Conservation (phyloP, 139 green algal genomes). For the Desmodesmus armatus region DNA sequence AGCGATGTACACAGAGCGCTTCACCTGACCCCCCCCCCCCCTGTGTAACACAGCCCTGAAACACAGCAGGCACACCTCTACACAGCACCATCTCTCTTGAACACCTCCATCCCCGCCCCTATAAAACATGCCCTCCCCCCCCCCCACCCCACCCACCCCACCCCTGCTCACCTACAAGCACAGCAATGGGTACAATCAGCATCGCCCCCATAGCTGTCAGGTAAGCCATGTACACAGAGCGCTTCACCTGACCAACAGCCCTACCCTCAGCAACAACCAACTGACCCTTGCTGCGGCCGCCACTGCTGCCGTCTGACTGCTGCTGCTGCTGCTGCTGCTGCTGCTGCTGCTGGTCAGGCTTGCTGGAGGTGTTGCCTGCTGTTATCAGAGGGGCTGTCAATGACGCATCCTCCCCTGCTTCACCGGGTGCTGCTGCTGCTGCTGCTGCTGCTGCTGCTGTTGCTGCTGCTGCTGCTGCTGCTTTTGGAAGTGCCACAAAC, state of each 20-base stretch:
- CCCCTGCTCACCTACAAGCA: conserved; percentile 48
- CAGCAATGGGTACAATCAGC: conserved; percentile 67
- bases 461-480: conserved; percentile 3
- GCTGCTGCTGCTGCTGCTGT: neutral
- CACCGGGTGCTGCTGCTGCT: neutral
- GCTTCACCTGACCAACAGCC: conserved; percentile 77
- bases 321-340: neutral
- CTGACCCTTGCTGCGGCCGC: neutral
- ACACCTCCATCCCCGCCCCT: neutral
- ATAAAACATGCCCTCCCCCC: neutral
- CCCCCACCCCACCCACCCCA: neutral
- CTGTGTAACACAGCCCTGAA: no score
- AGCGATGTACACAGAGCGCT: no score
- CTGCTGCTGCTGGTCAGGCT: neutral
- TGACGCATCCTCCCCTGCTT: neutral
- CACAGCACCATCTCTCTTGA: neutral
- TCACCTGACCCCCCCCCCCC: conserved; percentile 24
- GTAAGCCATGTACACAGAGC: conserved; percentile 81
- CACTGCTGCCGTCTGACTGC: neutral
- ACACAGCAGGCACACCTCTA: neutral
- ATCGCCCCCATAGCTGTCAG: conserved; percentile 75
- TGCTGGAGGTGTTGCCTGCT: no score
- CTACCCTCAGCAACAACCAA: conserved; percentile 41
- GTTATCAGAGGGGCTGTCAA: no score
- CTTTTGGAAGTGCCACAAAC: neutral